Base-by-base conservation (phyloP, 495 filamentous ascomycete genomes). In the Geoglossum glabrum region DNA sequence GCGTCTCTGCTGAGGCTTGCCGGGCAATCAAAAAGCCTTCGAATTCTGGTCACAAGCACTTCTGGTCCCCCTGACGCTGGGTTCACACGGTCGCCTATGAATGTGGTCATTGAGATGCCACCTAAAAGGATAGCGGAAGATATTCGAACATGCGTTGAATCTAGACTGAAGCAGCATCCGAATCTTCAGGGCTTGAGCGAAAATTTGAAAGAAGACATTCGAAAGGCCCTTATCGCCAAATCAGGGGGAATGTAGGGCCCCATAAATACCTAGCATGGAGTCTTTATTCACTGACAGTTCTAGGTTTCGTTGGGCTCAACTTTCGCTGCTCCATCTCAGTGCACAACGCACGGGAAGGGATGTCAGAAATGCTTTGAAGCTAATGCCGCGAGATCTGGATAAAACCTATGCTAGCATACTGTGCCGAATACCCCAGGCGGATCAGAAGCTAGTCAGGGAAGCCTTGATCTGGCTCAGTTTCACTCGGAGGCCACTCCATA, bases 251-350 rank as follows among this genome's bases (percentile, higher is more conserved):
- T 52, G 56, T 59, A 59, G 52, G 56, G 4, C 33, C 40, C 34
- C 17, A 8, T 28, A 8, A 28, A 21, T 21, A 34, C 31, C 31
- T 11, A 34, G 26, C 33, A n/a, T 33, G 6, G 45, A 31, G 34
- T 7, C 23, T 34, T 28, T 10, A 21, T 13, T 17, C 26, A 9
- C 13, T 13, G 17, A 50, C 30, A 34, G 23, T 49, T 38, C 13
- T 50, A 61, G 59, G 59, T 61, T 61, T 38, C 59, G 59, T n/a
- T 61, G 56, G 57, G 59, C 57, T 6, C 57, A 59, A 43, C 40
- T 46, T 23, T 51, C 38, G 21, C 50, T 61, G 45, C 56, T 58
- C 46, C 46, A 50, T 36, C 55, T 61, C 10, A 34, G 40, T 15
- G 27, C 28, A 8, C 59, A 46, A 25, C 56, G 59, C 8, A 61